Evolutionary conservation across 176 grass and related monocot species (phyloP), one percentile per base, ranked within the genome.

Genomic region (Sorghum bicolor): DNA sequence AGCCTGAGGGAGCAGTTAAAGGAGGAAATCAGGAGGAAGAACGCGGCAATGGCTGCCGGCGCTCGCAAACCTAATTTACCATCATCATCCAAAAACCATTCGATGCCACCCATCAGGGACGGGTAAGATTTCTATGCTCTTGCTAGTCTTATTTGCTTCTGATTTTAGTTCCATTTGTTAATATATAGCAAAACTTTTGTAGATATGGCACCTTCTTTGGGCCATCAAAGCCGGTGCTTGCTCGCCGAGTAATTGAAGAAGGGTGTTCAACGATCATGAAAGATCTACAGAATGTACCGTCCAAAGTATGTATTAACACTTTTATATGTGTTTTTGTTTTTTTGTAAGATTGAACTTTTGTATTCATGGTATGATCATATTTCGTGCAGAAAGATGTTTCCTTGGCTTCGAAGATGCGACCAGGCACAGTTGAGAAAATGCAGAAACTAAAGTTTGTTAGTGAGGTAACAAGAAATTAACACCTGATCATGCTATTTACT

Each of bases 171-270:
- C 8, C 13, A n/a, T 14, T 20, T 30, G 28, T 41, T 85, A 19
- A 82, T 14, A n/a, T n/a, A n/a, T n/a, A 2, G 16, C 2, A 28
- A 70, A 41, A 34, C 12, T 68, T 36, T 55, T 87, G 19, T 60
- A 94, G 95, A 79, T 97, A 91, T 67, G 95, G 95, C 44, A 93
- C 57, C 45, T 98, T 98, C 82, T 95, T 98, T 87, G 96, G 92
- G 16, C 91, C 92, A 73, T 94, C 96, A 19, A 73, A 78, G 16
- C 85, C 87, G 26, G 85, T 82, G 45, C 89, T 98, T 76, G 87
- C 92, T 72, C 82, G 79, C 34, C 80, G 92, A 19, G 87, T 98
- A 19, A 95, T 98, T 8, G 92, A 93, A 77, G 96, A 94, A 82
- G 94, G 87, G 5, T 72, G 74, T 22, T 93, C 91, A 40, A 52